Conservation (phyloP, 495 filamentous ascomycete genomes). For the Penicillium salamii region DNA sequence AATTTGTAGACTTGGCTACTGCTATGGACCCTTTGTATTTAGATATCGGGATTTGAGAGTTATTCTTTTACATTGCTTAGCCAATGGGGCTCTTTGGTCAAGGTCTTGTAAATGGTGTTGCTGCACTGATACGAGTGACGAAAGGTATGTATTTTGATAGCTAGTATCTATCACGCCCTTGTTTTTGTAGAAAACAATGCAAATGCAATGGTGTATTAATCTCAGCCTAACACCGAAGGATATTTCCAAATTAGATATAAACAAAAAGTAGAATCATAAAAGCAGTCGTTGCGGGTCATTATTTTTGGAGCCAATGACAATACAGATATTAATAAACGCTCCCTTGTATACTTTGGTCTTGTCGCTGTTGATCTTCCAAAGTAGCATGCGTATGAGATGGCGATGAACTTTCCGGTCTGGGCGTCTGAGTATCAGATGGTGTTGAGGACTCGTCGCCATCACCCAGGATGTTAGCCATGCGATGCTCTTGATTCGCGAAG, state of each 20-base stretch:
- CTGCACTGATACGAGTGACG: no score
- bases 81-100: no score
- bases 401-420: neutral
- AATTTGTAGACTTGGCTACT: neutral
- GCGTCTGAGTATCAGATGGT: slow-evolving; percentile 7
- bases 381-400: slow-evolving; percentile 4
- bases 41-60: no score
- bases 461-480: slow-evolving; percentile 42
- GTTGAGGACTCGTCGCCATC: slow-evolving; percentile 27
- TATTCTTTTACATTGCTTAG: no score
- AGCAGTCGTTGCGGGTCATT: slow-evolving; percentile 7
- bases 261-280: no score
- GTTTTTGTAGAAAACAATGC: no score
- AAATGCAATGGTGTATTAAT: neutral
- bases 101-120: no score
- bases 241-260: neutral
- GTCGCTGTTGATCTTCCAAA: slow-evolving; percentile 25
- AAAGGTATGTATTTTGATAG: no score
- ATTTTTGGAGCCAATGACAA: neutral
- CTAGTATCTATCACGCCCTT: no score
- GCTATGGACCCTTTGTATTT: no score
- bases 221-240: neutral
- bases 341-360: slow-evolving; percentile 39
- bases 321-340: slow-evolving; percentile 34
- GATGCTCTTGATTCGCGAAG: slow-evolving; percentile 26